Conservation (phyloP, 805 yeast species). For the Jamesozyma gamospora region DNA sequence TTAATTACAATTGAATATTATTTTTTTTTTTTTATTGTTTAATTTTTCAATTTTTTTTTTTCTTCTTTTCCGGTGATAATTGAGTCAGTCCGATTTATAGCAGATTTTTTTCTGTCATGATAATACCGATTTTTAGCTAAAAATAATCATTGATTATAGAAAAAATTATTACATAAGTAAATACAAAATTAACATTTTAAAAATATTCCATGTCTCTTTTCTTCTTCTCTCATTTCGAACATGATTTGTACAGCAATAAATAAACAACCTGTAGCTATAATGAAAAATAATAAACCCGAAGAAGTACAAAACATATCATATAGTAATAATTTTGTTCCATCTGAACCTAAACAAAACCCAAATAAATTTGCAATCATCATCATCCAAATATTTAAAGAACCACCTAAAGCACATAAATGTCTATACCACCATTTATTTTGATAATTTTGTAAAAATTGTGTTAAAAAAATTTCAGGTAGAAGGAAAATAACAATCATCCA, state of each 20-base stretch:
- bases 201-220: constrained; percentile 72
- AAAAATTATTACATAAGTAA: too few relatives aligned
- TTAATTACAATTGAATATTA: too few relatives aligned
- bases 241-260: constrained; percentile 85
- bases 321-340: constrained; percentile 63
- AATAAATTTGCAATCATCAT: constrained; percentile 95
- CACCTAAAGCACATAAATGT: constrained; percentile 77
- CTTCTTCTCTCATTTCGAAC: constrained; percentile 87
- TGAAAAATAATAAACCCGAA: constrained; percentile 54
- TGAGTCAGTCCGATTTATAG: too few relatives aligned
- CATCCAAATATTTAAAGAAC: constrained; percentile 85
- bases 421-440: constrained; percentile 58
- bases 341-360: constrained; percentile 89
- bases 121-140: too few relatives aligned
- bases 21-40: too few relatives aligned
- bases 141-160: too few relatives aligned
- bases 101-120: too few relatives aligned
- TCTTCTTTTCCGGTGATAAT: too few relatives aligned
- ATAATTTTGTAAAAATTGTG: constrained; percentile 34
- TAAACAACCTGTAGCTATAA: constrained; percentile 51
- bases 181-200: constrained; percentile 46
- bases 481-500: constrained; percentile 85
- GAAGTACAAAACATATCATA: constrained; percentile 62
- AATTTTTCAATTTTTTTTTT: too few relatives aligned
- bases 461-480: constrained; percentile 71